Conservation (phyloP, 2,329 filamentous ascomycete genomes). For the Penicillium sp. region DNA sequence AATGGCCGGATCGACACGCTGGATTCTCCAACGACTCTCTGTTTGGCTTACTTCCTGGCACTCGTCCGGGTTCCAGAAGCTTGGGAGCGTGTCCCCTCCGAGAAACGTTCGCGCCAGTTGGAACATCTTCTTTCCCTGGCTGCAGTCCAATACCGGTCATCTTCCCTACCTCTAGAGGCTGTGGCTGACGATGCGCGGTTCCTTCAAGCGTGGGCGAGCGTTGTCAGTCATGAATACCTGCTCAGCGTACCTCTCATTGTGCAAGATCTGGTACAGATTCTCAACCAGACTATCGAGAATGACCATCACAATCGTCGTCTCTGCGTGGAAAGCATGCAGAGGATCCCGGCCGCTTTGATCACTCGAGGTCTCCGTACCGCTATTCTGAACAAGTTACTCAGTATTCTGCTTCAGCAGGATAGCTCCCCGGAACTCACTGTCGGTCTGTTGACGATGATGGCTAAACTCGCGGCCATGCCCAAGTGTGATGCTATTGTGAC, state of each 20-base stretch:
- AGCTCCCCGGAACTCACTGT: conserved; percentile 27
- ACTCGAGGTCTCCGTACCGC: conserved; percentile 37
- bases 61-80: conserved; percentile 32
- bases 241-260: conserved; percentile 34
- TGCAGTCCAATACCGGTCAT: conserved; percentile 27
- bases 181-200: conserved; percentile 29
- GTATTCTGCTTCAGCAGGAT: conserved; percentile 31
- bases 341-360: conserved; percentile 37
- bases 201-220: conserved; percentile 38
- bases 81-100: conserved; percentile 30
- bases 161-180: conserved; percentile 27
- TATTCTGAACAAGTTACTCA: conserved; percentile 36
- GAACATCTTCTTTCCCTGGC: conserved; percentile 33
- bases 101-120: conserved; percentile 34
- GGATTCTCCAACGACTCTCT: conserved; percentile 29
- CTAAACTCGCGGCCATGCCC: conserved; percentile 39
- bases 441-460: conserved; percentile 40
- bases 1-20: conserved; percentile 39
- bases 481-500: conserved; percentile 39
- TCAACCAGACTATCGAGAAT: conserved; percentile 34
- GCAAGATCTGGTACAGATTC: conserved; percentile 33
- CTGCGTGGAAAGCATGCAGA: conserved; percentile 37
- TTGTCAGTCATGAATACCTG: conserved; percentile 42
- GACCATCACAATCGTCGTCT: conserved; percentile 29
- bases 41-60: conserved; percentile 35